A percentile compares a stretch with the other conserved stretches of the same genome.
Evolutionary conservation across 371 early-diverging fungal species (phyloP).

Genomic region (Synchytrium microbalum): DNA sequence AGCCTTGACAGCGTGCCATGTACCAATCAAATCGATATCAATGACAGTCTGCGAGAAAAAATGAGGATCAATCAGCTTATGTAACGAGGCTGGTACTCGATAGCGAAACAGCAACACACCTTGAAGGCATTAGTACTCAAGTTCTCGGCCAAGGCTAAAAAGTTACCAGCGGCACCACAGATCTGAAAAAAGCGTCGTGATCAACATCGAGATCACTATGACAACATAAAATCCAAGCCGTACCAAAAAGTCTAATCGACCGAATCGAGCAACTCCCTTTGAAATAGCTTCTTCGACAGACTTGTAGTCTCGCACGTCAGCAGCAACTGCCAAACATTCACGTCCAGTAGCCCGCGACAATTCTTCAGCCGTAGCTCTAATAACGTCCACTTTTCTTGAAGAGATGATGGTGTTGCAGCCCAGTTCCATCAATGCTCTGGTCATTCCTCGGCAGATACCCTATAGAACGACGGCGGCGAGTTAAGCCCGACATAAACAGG

Average conservation of each 20-base stretch:
- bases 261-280: conserved; percentile 52
- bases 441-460: conserved; percentile 74
- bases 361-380: conserved; percentile 62
- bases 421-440: conserved; percentile 68
- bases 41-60: conserved; percentile 25
- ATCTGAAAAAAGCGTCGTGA: conserved; percentile 2
- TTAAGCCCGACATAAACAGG: too few relatives aligned
- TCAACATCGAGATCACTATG: background rate
- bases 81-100: background rate
- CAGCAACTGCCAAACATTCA: conserved; percentile 18
- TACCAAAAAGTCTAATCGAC: conserved; percentile 63
- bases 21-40: conserved; percentile 50
- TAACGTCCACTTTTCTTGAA: conserved; percentile 33
- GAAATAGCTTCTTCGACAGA: conserved; percentile 57
- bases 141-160: conserved; percentile 56
- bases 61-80: background rate
- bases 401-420: conserved; percentile 57
- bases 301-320: conserved; percentile 49
- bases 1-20: conserved; percentile 72
- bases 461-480: conserved; percentile 15
- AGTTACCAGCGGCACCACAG: conserved; percentile 67
- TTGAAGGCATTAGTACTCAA: conserved; percentile 68
- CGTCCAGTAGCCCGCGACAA: conserved; percentile 50
- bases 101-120: conserved; percentile 40
- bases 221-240: background rate